These are phyloP conservation scores for Pseudocercospora musae DNA, from an alignment of 2,329 filamentous ascomycete species.

Conservation along the genomic window DNA sequence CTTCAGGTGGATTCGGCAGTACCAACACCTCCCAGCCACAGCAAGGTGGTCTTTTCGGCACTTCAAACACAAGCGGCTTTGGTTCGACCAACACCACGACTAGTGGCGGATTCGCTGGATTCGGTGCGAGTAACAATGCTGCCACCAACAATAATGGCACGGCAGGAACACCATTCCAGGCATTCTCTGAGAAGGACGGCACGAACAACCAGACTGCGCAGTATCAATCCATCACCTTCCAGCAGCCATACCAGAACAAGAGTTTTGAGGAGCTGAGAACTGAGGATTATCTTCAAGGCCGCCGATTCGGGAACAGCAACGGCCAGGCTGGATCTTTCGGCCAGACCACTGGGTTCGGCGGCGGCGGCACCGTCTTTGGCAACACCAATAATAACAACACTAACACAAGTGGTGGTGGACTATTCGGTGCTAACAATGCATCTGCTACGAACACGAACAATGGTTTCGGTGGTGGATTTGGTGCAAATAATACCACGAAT, in stretches of 20 bases:
- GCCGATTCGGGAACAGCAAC: constrained; percentile 76
- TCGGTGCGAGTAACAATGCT: constrained; percentile 46
- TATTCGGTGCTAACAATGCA: constrained; percentile 41
- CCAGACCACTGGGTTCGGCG: constrained; percentile 53
- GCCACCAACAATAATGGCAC: constrained; percentile 61
- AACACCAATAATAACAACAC: constrained; percentile 32
- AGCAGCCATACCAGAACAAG: constrained; percentile 80
- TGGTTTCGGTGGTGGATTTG: constrained; percentile 45
- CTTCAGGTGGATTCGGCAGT: constrained; percentile 37
- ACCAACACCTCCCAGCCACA: constrained; percentile 12
- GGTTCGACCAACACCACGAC: constrained; percentile 31
- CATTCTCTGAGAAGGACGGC: constrained; percentile 70
- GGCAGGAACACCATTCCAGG: constrained; percentile 60
- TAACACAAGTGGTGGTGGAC: constrained; percentile 24
- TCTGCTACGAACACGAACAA: constrained; percentile 28
- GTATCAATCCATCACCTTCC: constrained; percentile 77
- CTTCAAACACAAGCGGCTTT: constrained; percentile 34
- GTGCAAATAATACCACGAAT: constrained; percentile 36
- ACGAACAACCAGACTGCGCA: constrained; percentile 58
- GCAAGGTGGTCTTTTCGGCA: constrained; percentile 13
- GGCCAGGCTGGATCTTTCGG: constrained; percentile 83
- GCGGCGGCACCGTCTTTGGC: constrained; percentile 40
- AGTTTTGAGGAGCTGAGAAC: constrained; percentile 69
- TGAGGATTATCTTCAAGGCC: constrained; percentile 83
- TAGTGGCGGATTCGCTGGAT: constrained; percentile 25